Evolutionary conservation across 2,329 filamentous ascomycete genomes (phyloP), one percentile per base, ranked within the genome.

Genomic region (Phyllosticta citribraziliensis): DNA sequence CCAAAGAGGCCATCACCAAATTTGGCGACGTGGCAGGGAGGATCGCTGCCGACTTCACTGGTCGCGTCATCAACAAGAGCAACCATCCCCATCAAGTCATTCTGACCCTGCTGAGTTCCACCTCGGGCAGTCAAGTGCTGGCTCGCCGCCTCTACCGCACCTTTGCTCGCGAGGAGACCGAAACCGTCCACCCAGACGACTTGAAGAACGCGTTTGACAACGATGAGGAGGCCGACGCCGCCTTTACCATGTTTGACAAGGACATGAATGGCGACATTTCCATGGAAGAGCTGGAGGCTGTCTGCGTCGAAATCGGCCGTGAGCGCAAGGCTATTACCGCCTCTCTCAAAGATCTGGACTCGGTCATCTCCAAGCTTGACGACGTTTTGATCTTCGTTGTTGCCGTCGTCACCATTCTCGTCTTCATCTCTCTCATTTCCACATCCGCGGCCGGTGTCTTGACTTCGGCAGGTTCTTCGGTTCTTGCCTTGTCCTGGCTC

Each of bases 221-320:
- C 24, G 82, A 87, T 19, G 92, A 97, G 14, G 93, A 97, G 70
- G 90, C 91, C 0, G 88, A 94, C 59, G 88, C 88, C 2, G 92
- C 92, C 0, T 97, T 97, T 69, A 80, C 81, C 67, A 92, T 97
- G 79, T 97, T 97, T 67, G 93, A 97, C 76, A 95, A 94, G 70
- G 93, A 97, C 68, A 84, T 97, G 78, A 97, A 97, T 65, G 93
- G 92, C 3, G 93, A 97, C 69, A 96, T 97, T 56, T 95, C 89
- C 0, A 91, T 96, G 84, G 91, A 96, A 69, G 93, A 97, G 72
- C 83, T 97, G 22, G 92, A 97, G 73, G 85, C 89, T 22, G 91
- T 95, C 24, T 96, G 91, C 74, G 92, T 96, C 57, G 93, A 97
- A 70, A 94, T 97, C 65, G 91, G 93, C 40, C 84, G 93, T 17